A percentile compares a stretch with the other conserved stretches of the same genome.
Evolutionary conservation across 768 basidiomycete species (phyloP).

Genomic region (Lactarius tabidus): DNA sequence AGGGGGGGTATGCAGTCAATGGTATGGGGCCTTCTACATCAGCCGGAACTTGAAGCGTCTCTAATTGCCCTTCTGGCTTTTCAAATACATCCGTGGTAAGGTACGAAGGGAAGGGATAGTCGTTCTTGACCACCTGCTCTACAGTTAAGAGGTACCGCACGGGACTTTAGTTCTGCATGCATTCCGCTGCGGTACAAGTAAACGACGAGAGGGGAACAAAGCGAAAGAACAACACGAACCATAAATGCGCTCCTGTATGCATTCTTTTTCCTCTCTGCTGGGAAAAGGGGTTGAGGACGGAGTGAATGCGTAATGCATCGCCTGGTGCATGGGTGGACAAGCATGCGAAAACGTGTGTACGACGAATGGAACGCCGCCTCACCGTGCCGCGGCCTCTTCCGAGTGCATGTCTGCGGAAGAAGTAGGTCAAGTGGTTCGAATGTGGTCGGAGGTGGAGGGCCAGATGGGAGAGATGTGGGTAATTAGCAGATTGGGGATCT

Average conservation of each 20-base stretch:
- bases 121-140: not conserved
- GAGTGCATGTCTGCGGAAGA: not conserved
- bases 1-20: not conserved
- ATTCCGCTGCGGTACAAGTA: not conserved
- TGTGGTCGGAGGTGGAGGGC: not conserved
- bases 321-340: slow-evolving; percentile 48
- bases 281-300: slow-evolving; percentile 78
- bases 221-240: not conserved
- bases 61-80: not conserved
- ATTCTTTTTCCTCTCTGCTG: slow-evolving; percentile 72
- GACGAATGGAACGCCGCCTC: slow-evolving; percentile 44
- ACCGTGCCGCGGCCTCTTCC: not conserved
- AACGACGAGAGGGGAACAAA: not conserved
- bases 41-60: too few species aligned
- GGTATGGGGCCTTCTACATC: too few species aligned
- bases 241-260: slow-evolving; percentile 43
- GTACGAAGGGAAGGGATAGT: too few species aligned
- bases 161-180: not conserved
- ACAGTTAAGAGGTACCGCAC: not conserved
- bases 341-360: slow-evolving; percentile 86
- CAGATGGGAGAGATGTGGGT: not conserved
- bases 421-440: not conserved
- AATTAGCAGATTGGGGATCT: too few species aligned
- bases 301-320: slow-evolving; percentile 80
- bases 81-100: not conserved